A percentile compares a stretch with the other conserved stretches of the same genome.
phyloP scores from a whole-genome alignment of 2,329 filamentous ascomycete species.

The Xylariaceae sp. region DNA sequence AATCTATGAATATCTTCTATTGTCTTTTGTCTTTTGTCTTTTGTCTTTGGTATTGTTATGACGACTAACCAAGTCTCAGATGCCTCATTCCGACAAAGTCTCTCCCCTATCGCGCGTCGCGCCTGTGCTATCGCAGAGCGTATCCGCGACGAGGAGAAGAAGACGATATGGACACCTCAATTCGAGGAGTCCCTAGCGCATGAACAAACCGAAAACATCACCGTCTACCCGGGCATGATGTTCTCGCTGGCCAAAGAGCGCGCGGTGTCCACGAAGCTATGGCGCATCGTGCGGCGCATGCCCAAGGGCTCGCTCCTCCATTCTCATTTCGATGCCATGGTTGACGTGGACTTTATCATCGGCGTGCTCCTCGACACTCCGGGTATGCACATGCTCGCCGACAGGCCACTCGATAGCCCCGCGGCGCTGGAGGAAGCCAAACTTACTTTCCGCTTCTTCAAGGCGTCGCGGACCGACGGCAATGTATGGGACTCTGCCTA shows the following conservation, averaged over 20 bases:
- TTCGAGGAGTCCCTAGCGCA: constrained; percentile 65
- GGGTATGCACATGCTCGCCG: constrained; percentile 66
- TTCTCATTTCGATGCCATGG: constrained; percentile 86
- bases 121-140: constrained; percentile 75
- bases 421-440: constrained; percentile 48
- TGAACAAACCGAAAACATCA: constrained; percentile 50
- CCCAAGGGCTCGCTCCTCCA: constrained; percentile 85
- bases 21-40: neutral
- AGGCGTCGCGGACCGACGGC: constrained; percentile 38
- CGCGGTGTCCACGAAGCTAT: constrained; percentile 79
- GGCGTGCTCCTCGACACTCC: constrained; percentile 63
- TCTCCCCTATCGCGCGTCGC: constrained; percentile 72
- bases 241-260: constrained; percentile 79
- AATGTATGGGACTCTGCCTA: constrained; percentile 65
- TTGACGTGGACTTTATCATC: constrained; percentile 77
- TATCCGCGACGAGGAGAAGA: constrained; percentile 72
- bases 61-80: constrained; percentile 41
- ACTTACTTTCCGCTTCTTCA: constrained; percentile 59
- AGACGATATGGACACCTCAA: constrained; percentile 68
- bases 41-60: neutral
- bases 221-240: constrained; percentile 86
- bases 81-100: constrained; percentile 62
- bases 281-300: constrained; percentile 78
- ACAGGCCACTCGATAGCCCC: constrained; percentile 49
- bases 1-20: no score